Evolutionary conservation across 2,329 filamentous ascomycete genomes (phyloP).

Genomic region (Colletotrichum sp.): DNA sequence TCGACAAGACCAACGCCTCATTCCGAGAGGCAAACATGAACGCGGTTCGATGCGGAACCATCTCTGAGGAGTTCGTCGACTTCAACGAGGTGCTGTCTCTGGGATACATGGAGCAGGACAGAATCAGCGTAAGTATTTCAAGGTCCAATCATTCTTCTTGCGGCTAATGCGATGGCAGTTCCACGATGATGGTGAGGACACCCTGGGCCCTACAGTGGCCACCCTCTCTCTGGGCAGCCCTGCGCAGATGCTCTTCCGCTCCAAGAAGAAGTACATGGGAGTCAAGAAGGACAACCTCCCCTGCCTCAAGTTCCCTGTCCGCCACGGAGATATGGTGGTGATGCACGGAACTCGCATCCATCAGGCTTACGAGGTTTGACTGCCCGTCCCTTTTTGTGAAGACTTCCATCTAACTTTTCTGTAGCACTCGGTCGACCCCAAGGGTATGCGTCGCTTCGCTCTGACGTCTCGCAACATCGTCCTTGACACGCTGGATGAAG

Average conservation of each 20-base stretch:
- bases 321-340: conserved; percentile 68
- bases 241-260: conserved; percentile 61
- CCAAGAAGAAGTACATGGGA: conserved; percentile 47
- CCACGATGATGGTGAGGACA: conserved; percentile 70
- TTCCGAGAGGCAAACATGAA: neutral
- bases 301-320: conserved; percentile 46
- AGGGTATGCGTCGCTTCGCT: conserved; percentile 58
- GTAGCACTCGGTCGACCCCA: conserved; percentile 57
- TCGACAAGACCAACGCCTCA: conserved; percentile 31
- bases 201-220: conserved; percentile 66
- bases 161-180: conserved; percentile 42
- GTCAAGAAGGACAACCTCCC: neutral
- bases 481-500: conserved; percentile 40
- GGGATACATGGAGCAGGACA: conserved; percentile 65
- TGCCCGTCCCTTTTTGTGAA: neutral
- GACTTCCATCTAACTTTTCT: conserved; percentile 22
- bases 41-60: conserved; percentile 13
- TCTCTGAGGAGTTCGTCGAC: conserved; percentile 34
- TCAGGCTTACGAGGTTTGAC: conserved; percentile 57
- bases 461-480: conserved; percentile 60
- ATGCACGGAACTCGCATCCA: conserved; percentile 68
- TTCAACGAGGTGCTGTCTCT: conserved; percentile 71
- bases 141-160: neutral
- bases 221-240: conserved; percentile 65
- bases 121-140: conserved; percentile 53